These are phyloP conservation scores for Pyrus bretschneideri DNA, from an alignment of 306 rosid species.

Conservation along the genomic window DNA sequence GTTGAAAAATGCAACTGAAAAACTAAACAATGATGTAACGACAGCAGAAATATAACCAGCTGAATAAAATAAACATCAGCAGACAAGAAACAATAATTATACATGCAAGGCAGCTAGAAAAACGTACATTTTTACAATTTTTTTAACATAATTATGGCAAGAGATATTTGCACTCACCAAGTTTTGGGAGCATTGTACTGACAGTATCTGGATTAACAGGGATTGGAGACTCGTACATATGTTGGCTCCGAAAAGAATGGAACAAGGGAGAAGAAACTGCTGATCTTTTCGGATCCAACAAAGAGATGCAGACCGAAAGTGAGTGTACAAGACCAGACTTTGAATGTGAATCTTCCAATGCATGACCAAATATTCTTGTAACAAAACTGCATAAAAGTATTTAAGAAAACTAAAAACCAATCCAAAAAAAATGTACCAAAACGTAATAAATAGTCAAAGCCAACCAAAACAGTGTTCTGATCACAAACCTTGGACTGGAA, in stretches of 20 bases:
- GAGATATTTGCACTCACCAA: conserved; percentile 42
- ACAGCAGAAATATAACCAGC: background rate
- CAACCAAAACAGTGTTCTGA: conserved; percentile 3
- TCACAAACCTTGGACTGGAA: conserved; percentile 84
- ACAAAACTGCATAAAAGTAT: conserved; percentile 60
- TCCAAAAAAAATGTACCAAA: background rate
- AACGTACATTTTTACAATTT: background rate
- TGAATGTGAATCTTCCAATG: conserved; percentile 79
- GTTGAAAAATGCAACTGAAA: background rate
- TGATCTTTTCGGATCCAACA: conserved; percentile 91
- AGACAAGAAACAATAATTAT: background rate
- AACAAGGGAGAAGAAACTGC: conserved; percentile 54
- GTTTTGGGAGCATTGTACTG: conserved; percentile 83
- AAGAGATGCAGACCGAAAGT: conserved; percentile 87
- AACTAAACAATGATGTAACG: background rate
- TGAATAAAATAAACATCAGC: background rate
- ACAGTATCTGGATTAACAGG: conserved; percentile 76
- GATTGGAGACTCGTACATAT: conserved; percentile 71
- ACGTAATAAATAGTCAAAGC: background rate
- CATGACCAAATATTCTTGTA: conserved; percentile 69
- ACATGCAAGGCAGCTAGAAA: background rate
- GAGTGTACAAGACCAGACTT: conserved; percentile 83
- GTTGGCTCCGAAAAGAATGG: conserved; percentile 87
- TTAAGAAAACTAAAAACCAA: conserved; percentile 8
- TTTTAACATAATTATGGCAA: background rate